phyloP scores from a whole-genome alignment of 2,329 filamentous ascomycete species.

The Xylariales sp. region DNA sequence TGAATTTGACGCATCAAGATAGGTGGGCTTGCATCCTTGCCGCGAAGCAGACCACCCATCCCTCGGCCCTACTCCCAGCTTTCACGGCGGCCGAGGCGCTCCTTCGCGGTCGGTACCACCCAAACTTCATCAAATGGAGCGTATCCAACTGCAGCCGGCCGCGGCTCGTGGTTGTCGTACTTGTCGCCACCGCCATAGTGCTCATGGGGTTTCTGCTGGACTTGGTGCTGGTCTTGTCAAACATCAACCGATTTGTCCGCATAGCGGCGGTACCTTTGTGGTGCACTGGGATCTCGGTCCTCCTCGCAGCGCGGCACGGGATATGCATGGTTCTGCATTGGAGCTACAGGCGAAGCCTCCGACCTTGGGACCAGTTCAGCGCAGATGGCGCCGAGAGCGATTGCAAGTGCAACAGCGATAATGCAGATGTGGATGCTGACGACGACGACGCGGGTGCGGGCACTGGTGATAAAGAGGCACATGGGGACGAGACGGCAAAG shows the following conservation, averaged over 20 bases:
- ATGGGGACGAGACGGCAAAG: too few relatives aligned
- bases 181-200: slow-evolving; percentile 16
- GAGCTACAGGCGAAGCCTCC: slow-evolving; percentile 25
- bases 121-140: slow-evolving; percentile 33
- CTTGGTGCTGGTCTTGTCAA: slow-evolving; percentile 26
- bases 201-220: slow-evolving; percentile 23
- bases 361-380: slow-evolving; percentile 32
- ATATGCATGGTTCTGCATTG: slow-evolving; percentile 31
- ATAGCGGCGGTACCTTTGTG: slow-evolving; percentile 25
- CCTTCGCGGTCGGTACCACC: slow-evolving; percentile 31
- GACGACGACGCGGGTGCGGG: neutral
- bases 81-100: slow-evolving; percentile 30
- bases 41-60: slow-evolving; percentile 37
- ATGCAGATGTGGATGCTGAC: neutral
- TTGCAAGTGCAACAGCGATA: slow-evolving; percentile 6
- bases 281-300: slow-evolving; percentile 28
- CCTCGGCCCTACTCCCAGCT: slow-evolving; percentile 35
- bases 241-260: slow-evolving; percentile 19
- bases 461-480: too few relatives aligned
- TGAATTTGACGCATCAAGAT: slow-evolving; percentile 32
- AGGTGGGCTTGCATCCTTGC: slow-evolving; percentile 33
- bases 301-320: slow-evolving; percentile 29
- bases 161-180: slow-evolving; percentile 23
- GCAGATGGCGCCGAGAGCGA: slow-evolving; percentile 7
- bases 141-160: slow-evolving; percentile 32